Evolutionary conservation across 495 filamentous ascomycete species (phyloP), one percentile per base, ranked within the genome.

Genomic region (Aspergillus baeticus): DNA sequence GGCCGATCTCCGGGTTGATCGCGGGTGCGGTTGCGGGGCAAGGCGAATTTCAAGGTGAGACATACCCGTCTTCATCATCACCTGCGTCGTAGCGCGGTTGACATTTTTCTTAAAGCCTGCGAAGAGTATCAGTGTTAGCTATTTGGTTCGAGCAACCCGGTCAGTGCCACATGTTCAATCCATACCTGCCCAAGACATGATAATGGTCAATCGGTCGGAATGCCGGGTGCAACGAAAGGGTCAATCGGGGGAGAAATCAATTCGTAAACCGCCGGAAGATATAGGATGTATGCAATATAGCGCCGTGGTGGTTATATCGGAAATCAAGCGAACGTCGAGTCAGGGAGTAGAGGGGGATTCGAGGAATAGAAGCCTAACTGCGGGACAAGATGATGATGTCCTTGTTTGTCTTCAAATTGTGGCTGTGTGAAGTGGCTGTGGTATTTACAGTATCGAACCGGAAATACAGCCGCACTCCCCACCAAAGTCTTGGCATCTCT

Each of bases 41-140:
- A 22, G 29, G 20, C 13, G 46, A 14, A 64, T 65, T 29, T 31
- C 62, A 62, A 61, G 62, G 42, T 43, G 17, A 29, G 34, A 65
- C 78, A 59, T 67, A 90, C 87, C 90, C 17, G 94, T 92, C 81
- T 97, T 98, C 94, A 98, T 98, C 92, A 98, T 97, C 52, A 97
- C 93, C 86, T 96, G 93, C 70, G 95, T 97, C 72, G 92, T 96
- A 57, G 94, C 93, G 73, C 94, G 90, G 78, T 94, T 94, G 79
- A 96, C 91, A 82, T 93, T 95, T 71, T 97, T 98, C 82, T 97
- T 98, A 77, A 98, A 97, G 51, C 94, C 94, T 96, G 63, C 41
- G 54, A 15, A 36, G 18, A 29, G 7, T 31, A 60, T 31, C 23
- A 29, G 20, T 48, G 49, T 65, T 34, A 58, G 50, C 11, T 37